A percentile compares a stretch with the other conserved stretches of the same genome.
Evolutionary conservation across 2,329 filamentous ascomycete genomes (phyloP).

Genomic region (Exophiala calicioides): DNA sequence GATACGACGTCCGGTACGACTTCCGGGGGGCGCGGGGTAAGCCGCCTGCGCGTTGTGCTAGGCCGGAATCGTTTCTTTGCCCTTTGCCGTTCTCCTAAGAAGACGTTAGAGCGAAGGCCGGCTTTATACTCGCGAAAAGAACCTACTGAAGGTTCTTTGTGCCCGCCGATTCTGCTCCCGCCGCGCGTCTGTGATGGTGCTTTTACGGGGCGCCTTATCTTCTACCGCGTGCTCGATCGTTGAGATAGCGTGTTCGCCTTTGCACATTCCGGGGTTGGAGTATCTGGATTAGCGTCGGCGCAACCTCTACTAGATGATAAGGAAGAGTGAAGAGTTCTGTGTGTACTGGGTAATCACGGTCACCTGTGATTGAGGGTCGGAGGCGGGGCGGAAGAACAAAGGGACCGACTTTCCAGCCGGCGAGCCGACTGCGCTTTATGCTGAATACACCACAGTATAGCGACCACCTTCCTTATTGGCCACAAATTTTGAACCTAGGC

Average conservation of each 20-base stretch:
- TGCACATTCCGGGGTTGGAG: conserved; percentile 1
- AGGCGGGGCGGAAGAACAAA: not conserved
- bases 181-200: conserved; percentile 9
- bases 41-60: not conserved
- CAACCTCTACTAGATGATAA: not conserved
- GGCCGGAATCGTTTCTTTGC: not conserved
- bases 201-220: not conserved
- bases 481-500: too few species aligned
- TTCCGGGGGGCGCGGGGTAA: not conserved
- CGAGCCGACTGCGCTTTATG: too few species aligned
- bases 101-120: not conserved
- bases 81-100: conserved; percentile 9
- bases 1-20: not conserved
- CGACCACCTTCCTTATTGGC: too few species aligned
- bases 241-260: not conserved
- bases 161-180: conserved; percentile 13
- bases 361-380: not conserved
- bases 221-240: not conserved
- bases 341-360: too few species aligned
- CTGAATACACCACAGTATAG: too few species aligned
- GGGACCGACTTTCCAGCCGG: too few species aligned
- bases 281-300: not conserved
- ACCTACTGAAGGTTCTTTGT: conserved; percentile 13
- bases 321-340: conserved; percentile 1
- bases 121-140: not conserved